Conservation (phyloP, 1,139 yeast genomes). For the Barnettozyma hawaiiensis region DNA sequence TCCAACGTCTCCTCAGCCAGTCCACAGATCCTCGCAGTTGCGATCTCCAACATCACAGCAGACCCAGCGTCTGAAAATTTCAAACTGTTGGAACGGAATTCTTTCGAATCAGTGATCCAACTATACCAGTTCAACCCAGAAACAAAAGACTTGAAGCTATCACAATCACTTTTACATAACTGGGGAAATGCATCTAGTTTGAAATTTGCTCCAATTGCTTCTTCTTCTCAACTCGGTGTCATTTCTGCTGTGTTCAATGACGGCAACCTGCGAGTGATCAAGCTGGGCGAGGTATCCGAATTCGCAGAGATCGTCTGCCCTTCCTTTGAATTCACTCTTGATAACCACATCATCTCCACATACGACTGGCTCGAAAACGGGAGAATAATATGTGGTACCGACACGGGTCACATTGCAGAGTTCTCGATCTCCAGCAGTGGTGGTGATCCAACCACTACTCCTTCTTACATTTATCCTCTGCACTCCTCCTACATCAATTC, state of each 20-base stretch:
- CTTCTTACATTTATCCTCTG: conserved; percentile 44
- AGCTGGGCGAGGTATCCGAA: conserved; percentile 19
- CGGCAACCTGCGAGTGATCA: conserved; percentile 54
- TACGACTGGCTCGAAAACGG: conserved; percentile 50
- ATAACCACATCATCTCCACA: conserved; percentile 38
- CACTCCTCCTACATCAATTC: conserved; percentile 48
- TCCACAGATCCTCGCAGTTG: conserved; percentile 46
- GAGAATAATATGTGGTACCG: conserved; percentile 54
- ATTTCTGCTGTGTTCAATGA: conserved; percentile 56
- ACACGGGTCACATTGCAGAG: conserved; percentile 64
- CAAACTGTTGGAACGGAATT: conserved; percentile 34
- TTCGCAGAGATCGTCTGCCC: conserved; percentile 27
- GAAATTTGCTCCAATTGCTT: conserved; percentile 42
- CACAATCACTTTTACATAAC: conserved; percentile 35
- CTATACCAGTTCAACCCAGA: conserved; percentile 40
- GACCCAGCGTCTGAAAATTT: conserved; percentile 29
- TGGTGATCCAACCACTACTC: conserved; percentile 25
- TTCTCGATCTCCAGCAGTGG: conserved; percentile 30
- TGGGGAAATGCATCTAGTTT: conserved; percentile 53
- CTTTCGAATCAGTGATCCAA: conserved; percentile 39
- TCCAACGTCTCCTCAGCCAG: conserved; percentile 26
- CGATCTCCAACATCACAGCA: conserved; percentile 35
- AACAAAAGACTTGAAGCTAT: conserved; percentile 26
- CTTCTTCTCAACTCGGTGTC: conserved; percentile 28
- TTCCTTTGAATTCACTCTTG: conserved; percentile 19